These are phyloP conservation scores for Sporothrix luriei DNA, from an alignment of 2,329 filamentous ascomycete genomes.

Conservation along the genomic window DNA sequence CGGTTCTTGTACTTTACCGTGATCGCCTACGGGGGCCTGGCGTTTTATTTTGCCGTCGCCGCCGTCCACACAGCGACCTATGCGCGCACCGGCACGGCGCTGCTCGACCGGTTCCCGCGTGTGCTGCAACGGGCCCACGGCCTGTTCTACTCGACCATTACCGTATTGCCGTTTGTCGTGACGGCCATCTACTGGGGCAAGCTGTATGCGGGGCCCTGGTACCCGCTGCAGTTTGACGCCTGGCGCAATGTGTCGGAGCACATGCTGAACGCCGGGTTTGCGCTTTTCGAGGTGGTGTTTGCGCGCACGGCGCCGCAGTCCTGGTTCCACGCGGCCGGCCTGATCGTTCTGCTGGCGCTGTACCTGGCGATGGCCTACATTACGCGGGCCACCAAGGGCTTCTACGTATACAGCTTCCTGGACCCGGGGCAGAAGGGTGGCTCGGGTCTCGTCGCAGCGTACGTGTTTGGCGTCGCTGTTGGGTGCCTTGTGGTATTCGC, in stretches of 20 bases:
- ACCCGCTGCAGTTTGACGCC: conserved; percentile 52
- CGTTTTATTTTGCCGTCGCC: conserved; percentile 73
- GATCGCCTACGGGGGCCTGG: conserved; percentile 79
- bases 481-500: conserved; percentile 57
- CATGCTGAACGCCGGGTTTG: conserved; percentile 71
- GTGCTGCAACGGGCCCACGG: conserved; percentile 66
- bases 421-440: conserved; percentile 57
- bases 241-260: conserved; percentile 75
- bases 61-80: conserved; percentile 71
- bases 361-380: conserved; percentile 77
- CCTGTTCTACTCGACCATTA: conserved; percentile 64
- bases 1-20: conserved; percentile 83
- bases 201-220: conserved; percentile 59
- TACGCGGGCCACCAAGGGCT: conserved; percentile 67
- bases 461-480: conserved; percentile 62
- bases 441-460: conserved; percentile 60
- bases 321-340: conserved; percentile 66
- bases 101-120: conserved; percentile 63
- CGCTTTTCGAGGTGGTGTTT: conserved; percentile 73
- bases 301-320: conserved; percentile 65
- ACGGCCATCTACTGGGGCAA: conserved; percentile 71
- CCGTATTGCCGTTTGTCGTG: conserved; percentile 68
- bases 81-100: conserved; percentile 54
- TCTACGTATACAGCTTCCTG: conserved; percentile 80
- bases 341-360: conserved; percentile 69